phyloP scores from a whole-genome alignment of 805 yeast species.

The Metschnikowia chrysomelidarum region DNA sequence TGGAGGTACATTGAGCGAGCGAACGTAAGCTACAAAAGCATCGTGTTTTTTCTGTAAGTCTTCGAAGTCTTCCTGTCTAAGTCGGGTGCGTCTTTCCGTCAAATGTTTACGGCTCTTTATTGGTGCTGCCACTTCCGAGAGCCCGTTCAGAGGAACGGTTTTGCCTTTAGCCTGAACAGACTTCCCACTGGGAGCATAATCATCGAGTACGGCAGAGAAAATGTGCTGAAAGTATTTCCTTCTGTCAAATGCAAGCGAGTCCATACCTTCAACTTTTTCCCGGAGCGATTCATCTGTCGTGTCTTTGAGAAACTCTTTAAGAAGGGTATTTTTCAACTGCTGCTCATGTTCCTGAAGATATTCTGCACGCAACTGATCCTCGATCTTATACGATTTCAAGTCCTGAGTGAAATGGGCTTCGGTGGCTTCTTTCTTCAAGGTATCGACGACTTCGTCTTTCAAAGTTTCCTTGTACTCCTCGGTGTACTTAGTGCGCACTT shows the following conservation, averaged over 20 bases:
- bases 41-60: constrained; percentile 29
- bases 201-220: constrained; percentile 13
- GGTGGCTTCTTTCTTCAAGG: constrained; percentile 1
- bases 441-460: constrained; percentile 2
- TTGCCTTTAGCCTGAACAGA: constrained; percentile 9
- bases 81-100: constrained; percentile 13
- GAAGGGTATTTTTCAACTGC: constrained; percentile 10
- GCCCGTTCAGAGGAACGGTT: constrained; percentile 6
- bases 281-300: constrained; percentile 10
- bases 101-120: constrained; percentile 9
- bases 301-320: constrained; percentile 7
- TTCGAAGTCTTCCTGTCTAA: constrained; percentile 19
- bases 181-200: constrained; percentile 15
- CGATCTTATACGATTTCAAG: constrained; percentile 4
- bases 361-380: constrained; percentile 11
- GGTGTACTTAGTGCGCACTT: constrained; percentile 5
- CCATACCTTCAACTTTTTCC: constrained; percentile 6
- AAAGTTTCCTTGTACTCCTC: constrained; percentile 1
- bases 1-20: constrained; percentile 26
- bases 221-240: constrained; percentile 13
- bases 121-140: constrained; percentile 1
- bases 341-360: constrained; percentile 10
- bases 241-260: constrained; percentile 8
- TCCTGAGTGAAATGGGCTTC: background rate
- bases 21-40: constrained; percentile 25